Base-by-base conservation (phyloP, 192 early-diverging fungal genomes). In the Linnemannia hyalina region DNA sequence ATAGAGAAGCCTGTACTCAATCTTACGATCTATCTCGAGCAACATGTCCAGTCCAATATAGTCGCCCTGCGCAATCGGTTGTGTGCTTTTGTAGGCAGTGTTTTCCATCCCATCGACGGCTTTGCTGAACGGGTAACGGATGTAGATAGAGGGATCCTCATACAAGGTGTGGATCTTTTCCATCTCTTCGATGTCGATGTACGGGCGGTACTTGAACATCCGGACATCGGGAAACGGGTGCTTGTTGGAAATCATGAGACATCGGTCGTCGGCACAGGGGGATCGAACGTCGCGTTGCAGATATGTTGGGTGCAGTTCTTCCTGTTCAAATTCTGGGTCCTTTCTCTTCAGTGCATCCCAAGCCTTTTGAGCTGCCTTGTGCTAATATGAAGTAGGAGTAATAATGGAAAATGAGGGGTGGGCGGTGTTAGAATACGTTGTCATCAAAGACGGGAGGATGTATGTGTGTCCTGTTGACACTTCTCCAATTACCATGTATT, bases 21-120 rank as follows among this genome's bases (percentile, higher is more conserved):
- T 73, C 38, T 81, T 86, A 41, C 80, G 78, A 13, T 86, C 69
- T 41, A 93, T 88, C 20, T 82, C 80, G 38, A 91, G 78, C 46
- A 93, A 55, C 80, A 93, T 80, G 82, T 93, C 92, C 49, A 93
- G 68, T 26, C 92, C 91, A 85, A 93, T 90, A 70, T 91, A 93
- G 57, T 93, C 92, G 15, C 88, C 90, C 40, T 74, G 71, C 9
- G 69, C 78, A 55, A 92, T 92, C 35, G 85, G 89, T 85, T 77
- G 70, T 20, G 71, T 76, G 29, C 82, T 80, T 71, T 86, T 91
- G 87, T 91, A 93, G 0, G 88, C 83, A 1, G 91, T 91, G 63
- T 81, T 69, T 26, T 93, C 90, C 54, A 87, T 77, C 11, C 83
- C 85, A 77, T 93, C 92, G 16, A 92, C 91, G 15, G 92, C 92